A percentile compares a stretch with the other conserved stretches of the same genome.
Conservation (phyloP, 2,329 filamentous ascomycete species). For the Aspergillus novofumigatus region DNA sequence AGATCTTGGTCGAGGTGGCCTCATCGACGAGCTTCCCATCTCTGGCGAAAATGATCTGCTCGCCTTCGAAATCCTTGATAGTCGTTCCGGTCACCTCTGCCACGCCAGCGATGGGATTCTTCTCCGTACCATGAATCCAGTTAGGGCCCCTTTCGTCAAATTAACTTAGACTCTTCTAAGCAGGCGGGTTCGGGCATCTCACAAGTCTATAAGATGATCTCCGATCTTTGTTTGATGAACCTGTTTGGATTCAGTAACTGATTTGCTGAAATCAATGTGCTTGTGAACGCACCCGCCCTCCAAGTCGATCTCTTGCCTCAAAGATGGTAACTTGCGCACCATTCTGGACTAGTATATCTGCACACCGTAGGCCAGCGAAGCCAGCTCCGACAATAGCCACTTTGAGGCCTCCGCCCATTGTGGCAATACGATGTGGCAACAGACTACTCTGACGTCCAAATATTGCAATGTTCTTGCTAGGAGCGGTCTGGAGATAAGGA, state of each 20-base stretch:
- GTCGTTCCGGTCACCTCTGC: slow-evolving; percentile 50
- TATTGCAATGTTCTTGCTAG: not conserved
- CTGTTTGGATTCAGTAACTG: slow-evolving; percentile 27
- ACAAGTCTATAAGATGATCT: slow-evolving; percentile 56
- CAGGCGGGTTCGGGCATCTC: slow-evolving; percentile 21
- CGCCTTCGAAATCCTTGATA: slow-evolving; percentile 51
- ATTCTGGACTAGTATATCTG: slow-evolving; percentile 53
- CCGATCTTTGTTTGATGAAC: slow-evolving; percentile 47
- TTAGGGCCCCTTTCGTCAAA: slow-evolving; percentile 51
- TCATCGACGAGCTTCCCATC: slow-evolving; percentile 41
- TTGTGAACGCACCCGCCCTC: slow-evolving; percentile 48
- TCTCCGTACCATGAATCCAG: slow-evolving; percentile 60
- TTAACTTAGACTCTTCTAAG: slow-evolving; percentile 11
- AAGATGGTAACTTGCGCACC: slow-evolving; percentile 57
- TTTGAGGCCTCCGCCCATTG: slow-evolving; percentile 41
- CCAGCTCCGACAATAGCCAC: slow-evolving; percentile 60
- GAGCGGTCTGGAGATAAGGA: not conserved
- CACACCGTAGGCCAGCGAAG: slow-evolving; percentile 56
- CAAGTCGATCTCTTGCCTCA: slow-evolving; percentile 56
- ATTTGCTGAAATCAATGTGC: not conserved
- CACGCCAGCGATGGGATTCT: slow-evolving; percentile 58
- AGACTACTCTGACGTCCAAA: not conserved
- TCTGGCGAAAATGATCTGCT: slow-evolving; percentile 45
- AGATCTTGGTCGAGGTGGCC: slow-evolving; percentile 28
- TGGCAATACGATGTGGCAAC: not conserved